Evolutionary conservation across 306 rosid species (phyloP).

Genomic region (Lotus japonicus): DNA sequence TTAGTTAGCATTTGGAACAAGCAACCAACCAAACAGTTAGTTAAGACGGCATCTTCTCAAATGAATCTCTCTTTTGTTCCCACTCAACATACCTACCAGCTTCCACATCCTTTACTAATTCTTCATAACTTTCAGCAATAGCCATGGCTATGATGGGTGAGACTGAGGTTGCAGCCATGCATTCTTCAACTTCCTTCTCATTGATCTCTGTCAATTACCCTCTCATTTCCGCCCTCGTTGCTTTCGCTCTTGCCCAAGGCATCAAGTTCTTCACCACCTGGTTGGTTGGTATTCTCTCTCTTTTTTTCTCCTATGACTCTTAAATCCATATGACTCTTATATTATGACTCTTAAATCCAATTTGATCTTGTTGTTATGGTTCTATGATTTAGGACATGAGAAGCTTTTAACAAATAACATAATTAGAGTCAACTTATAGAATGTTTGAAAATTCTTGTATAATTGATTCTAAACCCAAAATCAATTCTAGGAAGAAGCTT

Average conservation of each 20-base stretch:
- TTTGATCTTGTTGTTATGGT: not conserved
- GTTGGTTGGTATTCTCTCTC: slow-evolving; percentile 52
- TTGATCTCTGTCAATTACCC: slow-evolving; percentile 51
- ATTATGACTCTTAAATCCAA: too few species aligned
- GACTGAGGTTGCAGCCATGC: slow-evolving; percentile 19
- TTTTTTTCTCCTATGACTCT: not conserved
- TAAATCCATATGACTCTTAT: too few species aligned
- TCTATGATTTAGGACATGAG: not conserved
- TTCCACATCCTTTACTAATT: not conserved
- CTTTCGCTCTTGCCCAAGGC: slow-evolving; percentile 51
- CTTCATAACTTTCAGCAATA: not conserved
- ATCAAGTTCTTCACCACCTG: slow-evolving; percentile 59
- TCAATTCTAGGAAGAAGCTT: too few species aligned
- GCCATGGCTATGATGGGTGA: not conserved
- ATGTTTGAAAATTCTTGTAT: too few species aligned
- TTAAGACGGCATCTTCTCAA: not conserved
- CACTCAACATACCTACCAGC: not conserved
- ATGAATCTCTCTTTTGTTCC: not conserved
- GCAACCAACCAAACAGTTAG: not conserved
- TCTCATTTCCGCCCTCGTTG: slow-evolving; percentile 50
- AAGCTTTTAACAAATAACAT: not conserved
- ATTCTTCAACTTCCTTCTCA: slow-evolving; percentile 12
- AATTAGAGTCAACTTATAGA: too few species aligned
- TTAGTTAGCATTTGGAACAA: slow-evolving; percentile 21
- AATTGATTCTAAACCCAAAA: too few species aligned